phyloP scores from a whole-genome alignment of 2,329 filamentous ascomycete species.

The Curvularia sp. region DNA sequence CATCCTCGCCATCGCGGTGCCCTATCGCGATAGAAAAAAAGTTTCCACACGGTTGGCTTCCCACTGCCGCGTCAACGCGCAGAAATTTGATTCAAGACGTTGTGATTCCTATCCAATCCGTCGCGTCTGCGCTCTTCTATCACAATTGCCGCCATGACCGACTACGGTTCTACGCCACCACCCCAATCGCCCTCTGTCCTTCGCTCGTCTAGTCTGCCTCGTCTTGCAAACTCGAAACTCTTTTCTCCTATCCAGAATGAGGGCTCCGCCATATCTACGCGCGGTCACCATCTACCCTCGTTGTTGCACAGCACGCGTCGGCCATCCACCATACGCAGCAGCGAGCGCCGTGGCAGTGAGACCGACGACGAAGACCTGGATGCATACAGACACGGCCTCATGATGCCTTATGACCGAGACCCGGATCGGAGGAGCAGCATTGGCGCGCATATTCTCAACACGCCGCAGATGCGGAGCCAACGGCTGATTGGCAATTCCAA shows the following conservation, averaged over 20 bases:
- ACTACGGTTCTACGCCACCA: slow-evolving; percentile 26
- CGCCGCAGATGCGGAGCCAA: slow-evolving; percentile 79
- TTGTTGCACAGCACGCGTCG: slow-evolving; percentile 37
- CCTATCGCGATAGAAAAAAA: slow-evolving; percentile 13
- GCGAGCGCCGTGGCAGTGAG: slow-evolving; percentile 40
- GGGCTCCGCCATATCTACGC: slow-evolving; percentile 49
- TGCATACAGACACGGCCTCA: slow-evolving; percentile 34
- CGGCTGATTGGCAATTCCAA: slow-evolving; percentile 89
- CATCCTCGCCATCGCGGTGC: not conserved
- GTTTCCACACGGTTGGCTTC: slow-evolving; percentile 1
- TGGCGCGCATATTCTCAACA: slow-evolving; percentile 55
- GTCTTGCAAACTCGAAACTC: slow-evolving; percentile 47
- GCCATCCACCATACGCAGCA: slow-evolving; percentile 42
- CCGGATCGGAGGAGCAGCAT: slow-evolving; percentile 52
- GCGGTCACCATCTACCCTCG: slow-evolving; percentile 55
- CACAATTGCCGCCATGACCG: slow-evolving; percentile 24
- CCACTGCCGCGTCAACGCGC: slow-evolving; percentile 10
- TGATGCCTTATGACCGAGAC: slow-evolving; percentile 46
- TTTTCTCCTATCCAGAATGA: slow-evolving; percentile 55
- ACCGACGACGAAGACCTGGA: slow-evolving; percentile 46
- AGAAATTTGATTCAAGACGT: not conserved
- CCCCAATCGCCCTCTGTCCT: slow-evolving; percentile 30
- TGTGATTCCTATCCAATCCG: not conserved
- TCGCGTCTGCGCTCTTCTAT: slow-evolving; percentile 4
- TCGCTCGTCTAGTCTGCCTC: slow-evolving; percentile 39